These are phyloP conservation scores for Apiotrichum siamense DNA, from an alignment of 1,284 basidiomycete genomes.

Conservation along the genomic window DNA sequence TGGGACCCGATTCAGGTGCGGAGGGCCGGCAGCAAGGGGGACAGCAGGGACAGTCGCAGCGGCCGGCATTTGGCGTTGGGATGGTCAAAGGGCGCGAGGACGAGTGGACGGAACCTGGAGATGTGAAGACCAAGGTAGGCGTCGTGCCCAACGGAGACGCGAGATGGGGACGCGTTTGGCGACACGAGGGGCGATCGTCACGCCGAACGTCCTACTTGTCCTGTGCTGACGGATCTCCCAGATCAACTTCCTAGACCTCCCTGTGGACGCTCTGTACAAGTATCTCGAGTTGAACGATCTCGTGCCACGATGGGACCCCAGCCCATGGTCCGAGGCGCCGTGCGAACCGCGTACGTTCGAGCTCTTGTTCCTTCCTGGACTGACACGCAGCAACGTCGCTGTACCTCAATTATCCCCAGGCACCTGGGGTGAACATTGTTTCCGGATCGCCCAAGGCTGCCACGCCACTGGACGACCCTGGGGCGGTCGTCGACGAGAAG, in stretches of 20 bases:
- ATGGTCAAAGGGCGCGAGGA: conserved; percentile 33
- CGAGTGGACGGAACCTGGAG: conserved; percentile 34
- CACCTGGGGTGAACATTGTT: conserved; percentile 18
- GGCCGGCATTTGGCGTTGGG: conserved; percentile 17
- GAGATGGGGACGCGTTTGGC: too few relatives aligned
- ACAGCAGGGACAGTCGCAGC: neutral
- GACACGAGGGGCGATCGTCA: too few relatives aligned
- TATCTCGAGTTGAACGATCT: conserved; percentile 42
- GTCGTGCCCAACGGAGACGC: too few relatives aligned
- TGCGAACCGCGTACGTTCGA: conserved; percentile 36
- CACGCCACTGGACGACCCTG: neutral
- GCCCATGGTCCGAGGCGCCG: conserved; percentile 43
- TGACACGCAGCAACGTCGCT: conserved; percentile 30
- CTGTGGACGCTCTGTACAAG: conserved; percentile 37
- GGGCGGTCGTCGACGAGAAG: neutral
- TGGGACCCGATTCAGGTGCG: conserved; percentile 12
- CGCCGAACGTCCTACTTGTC: too few relatives aligned
- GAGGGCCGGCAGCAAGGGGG: conserved; percentile 1
- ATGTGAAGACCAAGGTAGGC: conserved; percentile 40
- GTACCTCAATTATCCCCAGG: conserved; percentile 26
- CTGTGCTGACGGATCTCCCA: too few relatives aligned
- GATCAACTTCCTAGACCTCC: conserved; percentile 43
- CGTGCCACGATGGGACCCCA: conserved; percentile 37
- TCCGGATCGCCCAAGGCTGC: conserved; percentile 5
- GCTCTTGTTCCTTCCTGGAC: neutral